phyloP scores from a whole-genome alignment of 2,329 filamentous ascomycete genomes.

The Drechslerella dactyloides region DNA sequence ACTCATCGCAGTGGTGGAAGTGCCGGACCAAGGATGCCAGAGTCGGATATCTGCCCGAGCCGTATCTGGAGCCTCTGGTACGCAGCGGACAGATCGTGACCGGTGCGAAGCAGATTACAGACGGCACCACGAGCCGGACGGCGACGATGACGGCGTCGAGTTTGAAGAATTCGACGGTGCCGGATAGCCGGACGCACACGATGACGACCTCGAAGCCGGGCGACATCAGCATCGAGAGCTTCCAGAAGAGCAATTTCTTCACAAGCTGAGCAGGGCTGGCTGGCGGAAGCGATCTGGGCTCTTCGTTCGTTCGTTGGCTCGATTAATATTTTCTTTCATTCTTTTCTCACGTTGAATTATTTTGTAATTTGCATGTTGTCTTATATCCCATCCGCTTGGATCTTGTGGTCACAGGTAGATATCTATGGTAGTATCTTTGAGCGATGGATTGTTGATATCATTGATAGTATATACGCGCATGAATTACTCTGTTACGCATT shows the following conservation, averaged over 20 bases:
- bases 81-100: slow-evolving; percentile 61
- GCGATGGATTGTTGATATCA: slow-evolving; percentile 22
- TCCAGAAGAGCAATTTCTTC: slow-evolving; percentile 66
- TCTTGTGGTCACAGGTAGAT: slow-evolving; percentile 11
- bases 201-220: slow-evolving; percentile 64
- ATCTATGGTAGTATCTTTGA: slow-evolving; percentile 29
- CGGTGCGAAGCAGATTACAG: slow-evolving; percentile 58
- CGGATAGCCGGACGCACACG: slow-evolving; percentile 58
- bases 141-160: slow-evolving; percentile 59
- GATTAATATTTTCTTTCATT: neutral
- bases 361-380: slow-evolving; percentile 34
- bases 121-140: slow-evolving; percentile 58
- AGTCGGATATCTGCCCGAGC: slow-evolving; percentile 87
- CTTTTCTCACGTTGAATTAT: slow-evolving; percentile 15
- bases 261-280: slow-evolving; percentile 32
- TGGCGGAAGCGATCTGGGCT: neutral
- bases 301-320: neutral
- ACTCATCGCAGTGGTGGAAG: slow-evolving; percentile 95
- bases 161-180: slow-evolving; percentile 54
- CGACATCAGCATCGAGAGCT: slow-evolving; percentile 72
- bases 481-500: slow-evolving; percentile 21
- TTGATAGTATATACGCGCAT: no score
- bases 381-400: neutral
- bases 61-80: slow-evolving; percentile 80
- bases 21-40: slow-evolving; percentile 88